phyloP scores from a whole-genome alignment of 1,284 basidiomycete genomes.

The Amylostereum areolatum region DNA sequence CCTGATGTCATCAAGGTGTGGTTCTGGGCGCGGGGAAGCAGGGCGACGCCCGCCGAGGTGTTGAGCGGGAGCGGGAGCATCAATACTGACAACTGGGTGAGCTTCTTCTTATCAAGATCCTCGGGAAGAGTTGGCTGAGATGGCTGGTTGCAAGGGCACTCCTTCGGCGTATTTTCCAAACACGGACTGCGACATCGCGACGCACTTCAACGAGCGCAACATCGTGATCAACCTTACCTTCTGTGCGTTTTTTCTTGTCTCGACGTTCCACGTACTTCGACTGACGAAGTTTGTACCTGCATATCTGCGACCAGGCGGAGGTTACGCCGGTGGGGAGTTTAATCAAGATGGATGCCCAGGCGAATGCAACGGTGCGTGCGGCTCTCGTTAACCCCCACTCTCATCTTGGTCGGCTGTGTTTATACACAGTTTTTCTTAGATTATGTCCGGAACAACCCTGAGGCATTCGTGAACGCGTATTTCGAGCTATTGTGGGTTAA shows the following conservation, averaged over 20 bases:
- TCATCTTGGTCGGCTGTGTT: not conserved
- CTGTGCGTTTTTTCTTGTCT: slow-evolving; percentile 19
- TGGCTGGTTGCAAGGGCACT: slow-evolving; percentile 30
- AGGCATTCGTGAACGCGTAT: slow-evolving; percentile 40
- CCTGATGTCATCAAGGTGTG: not conserved
- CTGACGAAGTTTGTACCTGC: slow-evolving; percentile 21
- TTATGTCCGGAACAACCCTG: slow-evolving; percentile 37
- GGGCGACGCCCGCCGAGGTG: slow-evolving; percentile 42
- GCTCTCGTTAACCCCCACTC: not conserved
- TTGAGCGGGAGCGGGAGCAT: slow-evolving; percentile 30
- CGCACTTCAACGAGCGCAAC: slow-evolving; percentile 41
- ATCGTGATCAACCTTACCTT: slow-evolving; percentile 48
- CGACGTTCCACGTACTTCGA: slow-evolving; percentile 19
- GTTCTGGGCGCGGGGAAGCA: slow-evolving; percentile 14
- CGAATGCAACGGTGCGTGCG: slow-evolving; percentile 23
- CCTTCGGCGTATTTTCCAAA: slow-evolving; percentile 45
- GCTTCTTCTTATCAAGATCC: too few species aligned
- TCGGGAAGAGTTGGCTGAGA: not conserved
- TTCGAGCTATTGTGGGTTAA: slow-evolving; percentile 34
- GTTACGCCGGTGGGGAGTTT: not conserved
- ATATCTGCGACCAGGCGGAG: not conserved
- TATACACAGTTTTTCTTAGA: slow-evolving; percentile 18
- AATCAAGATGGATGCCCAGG: slow-evolving; percentile 16
- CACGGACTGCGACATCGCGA: slow-evolving; percentile 34
- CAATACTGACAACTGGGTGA: slow-evolving; percentile 44